phyloP scores from a whole-genome alignment of 1,139 yeast genomes.

The Pneumocystis canis region DNA sequence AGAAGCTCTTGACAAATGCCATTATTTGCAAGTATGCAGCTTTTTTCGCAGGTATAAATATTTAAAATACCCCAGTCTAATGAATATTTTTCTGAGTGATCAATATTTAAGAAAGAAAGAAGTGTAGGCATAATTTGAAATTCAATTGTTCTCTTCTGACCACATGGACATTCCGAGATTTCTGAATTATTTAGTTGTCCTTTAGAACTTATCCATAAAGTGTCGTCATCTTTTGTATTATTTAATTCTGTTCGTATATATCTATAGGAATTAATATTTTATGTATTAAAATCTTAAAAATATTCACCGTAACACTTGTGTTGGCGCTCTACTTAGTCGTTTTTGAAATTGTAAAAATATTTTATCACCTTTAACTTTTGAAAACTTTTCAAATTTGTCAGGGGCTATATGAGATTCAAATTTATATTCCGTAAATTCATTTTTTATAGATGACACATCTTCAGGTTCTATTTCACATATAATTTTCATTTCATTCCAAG shows the following conservation, averaged over 20 bases:
- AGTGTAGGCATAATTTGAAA: slow-evolving; percentile 11
- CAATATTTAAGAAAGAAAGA: slow-evolving; percentile 7
- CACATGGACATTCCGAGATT: slow-evolving; percentile 8
- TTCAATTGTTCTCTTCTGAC: slow-evolving; percentile 7
- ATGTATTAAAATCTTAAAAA: not conserved
- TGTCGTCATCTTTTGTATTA: not conserved
- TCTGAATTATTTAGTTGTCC: slow-evolving; percentile 8
- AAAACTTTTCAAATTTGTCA: slow-evolving; percentile 11
- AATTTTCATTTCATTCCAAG: slow-evolving; percentile 7
- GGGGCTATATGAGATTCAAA: slow-evolving; percentile 3
- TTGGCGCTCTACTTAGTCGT: slow-evolving; percentile 6
- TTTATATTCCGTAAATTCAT: not conserved
- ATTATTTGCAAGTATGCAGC: slow-evolving; percentile 6
- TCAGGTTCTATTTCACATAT: slow-evolving; percentile 8
- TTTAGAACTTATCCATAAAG: slow-evolving; percentile 8
- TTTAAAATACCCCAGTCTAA: slow-evolving; percentile 11
- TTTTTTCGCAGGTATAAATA: slow-evolving; percentile 10
- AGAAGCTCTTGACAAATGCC: not conserved
- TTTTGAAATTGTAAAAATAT: slow-evolving; percentile 12
- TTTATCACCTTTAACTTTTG: slow-evolving; percentile 11
- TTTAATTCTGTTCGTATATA: slow-evolving; percentile 2
- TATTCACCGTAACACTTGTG: slow-evolving; percentile 8
- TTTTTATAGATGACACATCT: not conserved
- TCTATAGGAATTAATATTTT: not conserved
- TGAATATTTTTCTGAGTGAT: slow-evolving; percentile 6